Base-by-base conservation (phyloP, 352 stramenopile species). In the Blastocystis sp. region DNA sequence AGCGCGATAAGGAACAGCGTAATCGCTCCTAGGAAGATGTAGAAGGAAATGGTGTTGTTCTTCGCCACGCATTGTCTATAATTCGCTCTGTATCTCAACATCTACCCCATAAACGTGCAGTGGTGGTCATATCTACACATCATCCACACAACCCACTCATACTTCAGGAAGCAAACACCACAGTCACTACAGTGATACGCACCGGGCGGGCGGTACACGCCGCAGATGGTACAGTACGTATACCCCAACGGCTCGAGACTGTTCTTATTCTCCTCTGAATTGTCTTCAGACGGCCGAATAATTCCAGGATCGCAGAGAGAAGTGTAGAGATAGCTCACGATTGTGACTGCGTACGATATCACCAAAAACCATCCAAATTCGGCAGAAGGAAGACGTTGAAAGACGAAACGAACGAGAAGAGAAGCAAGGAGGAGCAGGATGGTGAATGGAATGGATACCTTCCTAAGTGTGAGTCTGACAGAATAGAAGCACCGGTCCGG, bases 41-140 rank as follows among this genome's bases (percentile, higher is more conserved):
- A 79, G 48, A 79, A 79, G 23, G 69, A 79, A 19, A 79, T 7
- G 5, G 19, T 60, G 52, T 79, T 79, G 52, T 79, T 79, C 48
- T 79, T 60, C 19, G 69, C 69, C 19, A 79, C 69, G n/a, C 69
- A 79, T 34, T 79, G 69, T 61, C 69, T 79, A 79, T 38, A 19
- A 40, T 40, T 62, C 9, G 62, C 17, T 5, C 7, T 43, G 17
- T 2, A 38, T n/a, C 17, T 11, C 9, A 2, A 76, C 11, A 48
- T 2, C 2, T 60, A 79, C 69, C 69, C 69, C 69, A 79, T 79
- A 34, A 79, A 79, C 34, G 69, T 40, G 43, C 69, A 79, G 41
- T 79, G 69, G 40, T 79, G 69, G 52, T 79, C 69, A 41, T 79
- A 48, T 43, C 69, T 79, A 79, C 41, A 64, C 28, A 19, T 79